Percentiles rank a stretch among this genome's conserved stretches.
Evolutionary conservation across 108 stramenopile genomes (phyloP).

Genomic region (Parietichytrium sp.): DNA sequence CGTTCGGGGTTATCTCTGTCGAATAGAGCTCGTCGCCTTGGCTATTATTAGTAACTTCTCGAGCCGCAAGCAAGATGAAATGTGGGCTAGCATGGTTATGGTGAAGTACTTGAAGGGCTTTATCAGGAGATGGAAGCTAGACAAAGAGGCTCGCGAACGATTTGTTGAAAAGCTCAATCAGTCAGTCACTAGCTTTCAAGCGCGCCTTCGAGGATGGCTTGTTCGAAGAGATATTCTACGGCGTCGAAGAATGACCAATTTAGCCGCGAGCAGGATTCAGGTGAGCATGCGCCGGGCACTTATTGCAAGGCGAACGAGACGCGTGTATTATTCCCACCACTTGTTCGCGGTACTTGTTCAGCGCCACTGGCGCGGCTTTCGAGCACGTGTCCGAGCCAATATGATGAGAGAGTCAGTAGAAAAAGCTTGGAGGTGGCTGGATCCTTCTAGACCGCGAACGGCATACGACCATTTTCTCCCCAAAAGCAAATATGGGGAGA

Average conservation of each 20-base stretch:
- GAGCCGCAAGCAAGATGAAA: neutral
- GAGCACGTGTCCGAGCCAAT: neutral
- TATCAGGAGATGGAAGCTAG: neutral
- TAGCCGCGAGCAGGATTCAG: conserved; percentile 2
- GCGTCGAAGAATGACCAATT: neutral
- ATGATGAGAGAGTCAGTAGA: conserved; percentile 17
- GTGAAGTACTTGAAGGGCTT: conserved; percentile 14
- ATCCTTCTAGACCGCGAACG: neutral
- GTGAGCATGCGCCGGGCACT: neutral
- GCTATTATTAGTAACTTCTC: neutral
- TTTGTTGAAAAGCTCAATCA: neutral
- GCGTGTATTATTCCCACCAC: too few species aligned
- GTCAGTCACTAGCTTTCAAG: neutral
- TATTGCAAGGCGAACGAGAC: neutral
- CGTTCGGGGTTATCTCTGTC: neutral
- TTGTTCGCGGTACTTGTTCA: neutral
- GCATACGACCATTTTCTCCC: neutral
- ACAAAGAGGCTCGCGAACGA: neutral
- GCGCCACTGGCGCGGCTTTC: conserved; percentile 23
- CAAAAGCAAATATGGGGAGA: neutral
- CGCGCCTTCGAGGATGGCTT: neutral
- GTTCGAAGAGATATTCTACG: neutral
- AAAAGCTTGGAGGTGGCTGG: conserved; percentile 5
- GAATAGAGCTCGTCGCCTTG: neutral
- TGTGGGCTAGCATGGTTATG: conserved; percentile 1